phyloP scores from a whole-genome alignment of 2,329 filamentous ascomycete species.

The Alternaria sp. region DNA sequence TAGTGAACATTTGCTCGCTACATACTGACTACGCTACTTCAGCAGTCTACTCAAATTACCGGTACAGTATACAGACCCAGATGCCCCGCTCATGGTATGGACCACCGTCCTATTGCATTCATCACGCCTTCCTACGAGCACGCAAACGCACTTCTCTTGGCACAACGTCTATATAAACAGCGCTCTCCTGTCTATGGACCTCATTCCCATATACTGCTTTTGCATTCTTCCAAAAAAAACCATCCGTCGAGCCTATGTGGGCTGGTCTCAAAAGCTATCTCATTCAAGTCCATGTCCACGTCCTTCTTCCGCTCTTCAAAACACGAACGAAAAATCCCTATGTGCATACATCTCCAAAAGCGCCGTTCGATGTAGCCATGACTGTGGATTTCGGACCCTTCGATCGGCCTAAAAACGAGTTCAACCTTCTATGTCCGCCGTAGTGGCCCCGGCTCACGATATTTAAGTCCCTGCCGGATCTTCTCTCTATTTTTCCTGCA shows the following conservation, averaged over 20 bases:
- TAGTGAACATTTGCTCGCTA: not conserved
- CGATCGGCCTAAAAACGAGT: not conserved
- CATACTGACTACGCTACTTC: not conserved
- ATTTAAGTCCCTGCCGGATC: not conserved
- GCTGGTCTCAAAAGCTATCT: not conserved
- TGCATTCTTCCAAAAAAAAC: not conserved
- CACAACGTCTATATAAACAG: not conserved
- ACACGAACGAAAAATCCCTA: not conserved
- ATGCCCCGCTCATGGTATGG: not conserved
- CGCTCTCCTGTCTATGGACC: accelerated
- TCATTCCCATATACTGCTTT: not conserved
- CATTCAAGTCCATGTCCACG: not conserved
- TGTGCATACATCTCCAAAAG: not conserved
- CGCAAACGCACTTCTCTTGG: not conserved
- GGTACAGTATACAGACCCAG: not conserved
- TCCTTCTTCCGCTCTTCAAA: not conserved
- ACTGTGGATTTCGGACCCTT: not conserved
- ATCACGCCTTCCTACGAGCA: accelerated
- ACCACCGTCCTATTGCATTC: accelerated
- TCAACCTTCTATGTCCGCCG: not conserved
- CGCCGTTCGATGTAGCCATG: accelerated
- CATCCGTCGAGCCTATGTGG: no score
- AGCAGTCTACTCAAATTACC: not conserved
- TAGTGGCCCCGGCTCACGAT: not conserved
- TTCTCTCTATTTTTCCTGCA: not conserved